Evolutionary conservation across 306 rosid species (phyloP).

Genomic region (Crataegus laevigata): DNA sequence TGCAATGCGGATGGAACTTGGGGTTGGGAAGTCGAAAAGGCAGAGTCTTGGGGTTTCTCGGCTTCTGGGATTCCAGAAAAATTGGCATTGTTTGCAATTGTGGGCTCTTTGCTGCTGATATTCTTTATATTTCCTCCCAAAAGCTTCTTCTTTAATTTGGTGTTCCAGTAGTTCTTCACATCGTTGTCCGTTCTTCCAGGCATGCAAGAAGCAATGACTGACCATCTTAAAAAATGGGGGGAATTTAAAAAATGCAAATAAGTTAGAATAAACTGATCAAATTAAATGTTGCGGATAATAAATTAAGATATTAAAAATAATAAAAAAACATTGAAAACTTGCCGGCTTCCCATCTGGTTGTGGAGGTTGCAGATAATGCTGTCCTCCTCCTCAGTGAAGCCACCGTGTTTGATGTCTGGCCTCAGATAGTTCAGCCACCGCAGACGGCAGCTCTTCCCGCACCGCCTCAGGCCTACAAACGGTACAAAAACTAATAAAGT

Average conservation of each 20-base stretch:
- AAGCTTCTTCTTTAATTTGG: slow-evolving; percentile 68
- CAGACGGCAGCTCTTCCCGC: slow-evolving; percentile 89
- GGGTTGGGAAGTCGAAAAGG: slow-evolving; percentile 10
- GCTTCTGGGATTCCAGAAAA: slow-evolving; percentile 16
- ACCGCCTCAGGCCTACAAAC: slow-evolving; percentile 59
- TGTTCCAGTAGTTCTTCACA: slow-evolving; percentile 87
- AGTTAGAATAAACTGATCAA: background rate
- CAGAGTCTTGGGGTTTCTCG: slow-evolving; percentile 14
- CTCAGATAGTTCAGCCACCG: slow-evolving; percentile 87
- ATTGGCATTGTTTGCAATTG: background rate
- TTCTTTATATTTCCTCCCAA: slow-evolving; percentile 30
- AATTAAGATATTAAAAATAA: background rate
- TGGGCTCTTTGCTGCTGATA: background rate
- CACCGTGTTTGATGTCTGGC: slow-evolving; percentile 86
- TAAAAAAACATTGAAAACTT: background rate
- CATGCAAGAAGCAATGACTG: slow-evolving; percentile 65
- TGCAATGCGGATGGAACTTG: slow-evolving; percentile 13
- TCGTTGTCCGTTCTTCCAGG: slow-evolving; percentile 90
- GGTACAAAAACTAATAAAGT: background rate
- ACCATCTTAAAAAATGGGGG: slow-evolving; percentile 51
- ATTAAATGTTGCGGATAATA: background rate
- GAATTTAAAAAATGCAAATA: background rate
- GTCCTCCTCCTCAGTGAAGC: slow-evolving; percentile 81
- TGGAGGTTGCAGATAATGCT: slow-evolving; percentile 50
- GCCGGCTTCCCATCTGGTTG: slow-evolving; percentile 75